These are phyloP conservation scores for Psidium friedrichsthalianum DNA, from an alignment of 345 rosid genomes.

Conservation along the genomic window DNA sequence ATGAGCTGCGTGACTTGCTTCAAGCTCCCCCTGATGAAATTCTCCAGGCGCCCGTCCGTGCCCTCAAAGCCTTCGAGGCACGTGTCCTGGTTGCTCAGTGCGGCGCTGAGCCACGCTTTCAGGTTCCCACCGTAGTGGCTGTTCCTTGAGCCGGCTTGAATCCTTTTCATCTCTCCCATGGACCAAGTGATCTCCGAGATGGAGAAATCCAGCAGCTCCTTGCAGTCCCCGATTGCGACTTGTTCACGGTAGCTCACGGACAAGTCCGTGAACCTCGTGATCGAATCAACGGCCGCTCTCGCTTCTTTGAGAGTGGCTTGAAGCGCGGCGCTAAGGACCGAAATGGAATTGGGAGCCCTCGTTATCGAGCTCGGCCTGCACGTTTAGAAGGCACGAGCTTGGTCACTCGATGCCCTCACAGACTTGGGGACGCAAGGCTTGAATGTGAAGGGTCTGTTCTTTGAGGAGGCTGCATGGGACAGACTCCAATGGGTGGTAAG, in stretches of 20 bases:
- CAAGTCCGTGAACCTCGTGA: constrained; percentile 44
- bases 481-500: constrained; percentile 20
- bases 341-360: constrained; percentile 20
- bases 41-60: constrained; percentile 50
- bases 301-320: constrained; percentile 57
- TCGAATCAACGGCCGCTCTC: constrained; percentile 31
- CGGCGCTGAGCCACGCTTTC: constrained; percentile 83
- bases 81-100: constrained; percentile 84
- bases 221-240: constrained; percentile 76
- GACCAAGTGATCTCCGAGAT: constrained; percentile 96
- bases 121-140: constrained; percentile 46
- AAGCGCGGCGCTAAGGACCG: constrained; percentile 52
- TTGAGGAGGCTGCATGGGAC: constrained; percentile 9
- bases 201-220: constrained; percentile 83
- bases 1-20: constrained; percentile 77
- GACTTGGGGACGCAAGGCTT: constrained; percentile 27
- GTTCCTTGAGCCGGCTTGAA: constrained; percentile 36
- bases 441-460: constrained; percentile 21
- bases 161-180: constrained; percentile 51
- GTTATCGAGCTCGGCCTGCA: constrained; percentile 24
- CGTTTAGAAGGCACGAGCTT: constrained; percentile 37
- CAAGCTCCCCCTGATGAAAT: constrained; percentile 55
- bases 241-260: constrained; percentile 72
- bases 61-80: constrained; percentile 93
- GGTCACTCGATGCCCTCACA: constrained; percentile 37